phyloP scores from a whole-genome alignment of 1,284 basidiomycete species.

The Phellopilus nigrolimitatus region DNA sequence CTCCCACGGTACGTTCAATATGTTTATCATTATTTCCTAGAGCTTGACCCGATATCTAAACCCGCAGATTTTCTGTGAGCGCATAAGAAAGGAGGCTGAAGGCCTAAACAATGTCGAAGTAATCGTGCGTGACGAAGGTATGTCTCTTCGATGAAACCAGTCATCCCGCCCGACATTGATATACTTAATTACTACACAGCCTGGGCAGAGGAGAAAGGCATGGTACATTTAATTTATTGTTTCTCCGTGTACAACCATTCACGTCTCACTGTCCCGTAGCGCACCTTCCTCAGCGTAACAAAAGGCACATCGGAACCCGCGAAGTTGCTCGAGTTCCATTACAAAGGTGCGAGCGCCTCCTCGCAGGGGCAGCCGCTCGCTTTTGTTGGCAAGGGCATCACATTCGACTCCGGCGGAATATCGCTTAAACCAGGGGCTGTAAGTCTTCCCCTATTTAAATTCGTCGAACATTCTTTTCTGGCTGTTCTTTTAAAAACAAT shows the following conservation, averaged over 20 bases:
- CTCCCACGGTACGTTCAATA: conserved; percentile 57
- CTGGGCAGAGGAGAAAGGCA: conserved; percentile 80
- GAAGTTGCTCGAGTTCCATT: conserved; percentile 86
- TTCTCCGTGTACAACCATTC: neutral
- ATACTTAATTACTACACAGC: conserved; percentile 31
- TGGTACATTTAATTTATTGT: conserved; percentile 43
- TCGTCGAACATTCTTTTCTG: neutral
- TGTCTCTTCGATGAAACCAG: conserved; percentile 15
- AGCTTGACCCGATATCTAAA: too few relatives aligned
- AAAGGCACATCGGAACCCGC: conserved; percentile 80
- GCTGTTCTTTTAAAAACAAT: conserved; percentile 5
- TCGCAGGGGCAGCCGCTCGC: conserved; percentile 58
- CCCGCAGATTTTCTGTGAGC: conserved; percentile 68
- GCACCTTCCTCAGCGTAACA: conserved; percentile 84
- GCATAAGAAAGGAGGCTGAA: conserved; percentile 63
- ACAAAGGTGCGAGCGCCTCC: conserved; percentile 57
- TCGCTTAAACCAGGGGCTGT: conserved; percentile 76
- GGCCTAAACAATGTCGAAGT: conserved; percentile 68
- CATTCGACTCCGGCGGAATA: conserved; percentile 88
- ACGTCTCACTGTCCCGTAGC: conserved; percentile 36
- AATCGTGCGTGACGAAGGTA: conserved; percentile 72
- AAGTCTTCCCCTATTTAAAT: conserved; percentile 29
- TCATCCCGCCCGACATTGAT: conserved; percentile 1
- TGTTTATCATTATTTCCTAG: too few relatives aligned
- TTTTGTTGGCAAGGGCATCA: conserved; percentile 87